Conservation (phyloP, 441 rosid species). For the Breynia disticha region DNA sequence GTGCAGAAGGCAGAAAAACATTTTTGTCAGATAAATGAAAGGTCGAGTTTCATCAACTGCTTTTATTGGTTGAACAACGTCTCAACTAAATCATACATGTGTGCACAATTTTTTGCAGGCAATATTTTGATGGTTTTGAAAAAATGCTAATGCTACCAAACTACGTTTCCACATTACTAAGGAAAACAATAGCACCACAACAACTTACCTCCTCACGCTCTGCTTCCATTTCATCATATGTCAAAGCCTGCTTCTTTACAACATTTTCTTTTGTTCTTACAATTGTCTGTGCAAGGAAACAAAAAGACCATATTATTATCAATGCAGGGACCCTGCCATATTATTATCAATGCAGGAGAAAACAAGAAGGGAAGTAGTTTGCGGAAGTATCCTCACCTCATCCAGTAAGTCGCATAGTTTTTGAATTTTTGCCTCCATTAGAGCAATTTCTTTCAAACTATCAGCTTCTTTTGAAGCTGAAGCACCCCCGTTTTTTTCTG, state of each 20-base stretch:
- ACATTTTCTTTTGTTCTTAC: constrained; percentile 72
- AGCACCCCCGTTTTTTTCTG: constrained; percentile 46
- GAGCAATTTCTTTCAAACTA: constrained; percentile 54
- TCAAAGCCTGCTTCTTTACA: constrained; percentile 91
- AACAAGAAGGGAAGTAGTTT: constrained; percentile 3
- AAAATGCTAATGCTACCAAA: too few relatives aligned
- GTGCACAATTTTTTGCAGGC: too few relatives aligned
- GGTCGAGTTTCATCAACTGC: neutral
- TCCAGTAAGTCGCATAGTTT: constrained; percentile 62
- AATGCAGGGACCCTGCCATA: neutral
- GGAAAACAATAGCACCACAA: neutral
- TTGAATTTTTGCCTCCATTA: constrained; percentile 65
- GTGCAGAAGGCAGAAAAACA: neutral
- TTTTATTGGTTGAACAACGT: neutral
- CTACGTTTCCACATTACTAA: too few relatives aligned
- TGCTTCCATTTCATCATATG: constrained; percentile 94
- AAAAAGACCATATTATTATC: constrained; percentile 3
- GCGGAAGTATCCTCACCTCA: constrained; percentile 43
- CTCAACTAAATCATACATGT: neutral
- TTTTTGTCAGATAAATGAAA: neutral
- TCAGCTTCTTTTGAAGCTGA: constrained; percentile 33
- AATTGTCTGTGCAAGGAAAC: constrained; percentile 43
- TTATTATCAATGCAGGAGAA: neutral
- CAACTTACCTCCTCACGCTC: constrained; percentile 79
- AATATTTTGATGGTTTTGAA: too few relatives aligned